These are phyloP conservation scores for Eucalyptus guilfoylei DNA, from an alignment of 345 rosid genomes.

Conservation along the genomic window DNA sequence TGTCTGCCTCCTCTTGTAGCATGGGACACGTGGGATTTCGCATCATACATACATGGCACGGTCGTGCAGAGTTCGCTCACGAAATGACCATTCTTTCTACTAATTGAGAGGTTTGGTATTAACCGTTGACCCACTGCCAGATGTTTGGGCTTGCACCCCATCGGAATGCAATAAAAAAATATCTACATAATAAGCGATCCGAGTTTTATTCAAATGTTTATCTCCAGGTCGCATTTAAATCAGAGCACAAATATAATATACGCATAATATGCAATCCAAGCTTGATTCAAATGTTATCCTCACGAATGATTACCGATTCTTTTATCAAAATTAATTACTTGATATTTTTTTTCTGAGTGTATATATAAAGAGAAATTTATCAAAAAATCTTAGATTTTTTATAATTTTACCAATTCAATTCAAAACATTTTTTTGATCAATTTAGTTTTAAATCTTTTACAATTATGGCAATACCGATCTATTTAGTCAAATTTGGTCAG, in stretches of 20 bases:
- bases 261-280: rapidly evolving
- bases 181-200: no score
- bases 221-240: background rate
- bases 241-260: background rate
- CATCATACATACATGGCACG: background rate
- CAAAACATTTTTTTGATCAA: rapidly evolving
- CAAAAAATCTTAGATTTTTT: rapidly evolving
- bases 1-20: background rate
- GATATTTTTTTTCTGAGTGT: background rate
- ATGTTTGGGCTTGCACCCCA: rapidly evolving
- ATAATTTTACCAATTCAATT: no score
- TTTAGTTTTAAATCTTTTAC: rapidly evolving
- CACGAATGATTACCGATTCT: background rate
- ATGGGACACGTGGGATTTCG: background rate
- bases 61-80: background rate
- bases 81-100: background rate
- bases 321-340: background rate
- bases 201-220: no score
- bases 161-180: no score
- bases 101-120: rapidly evolving
- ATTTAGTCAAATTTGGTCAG: no score
- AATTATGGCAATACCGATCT: rapidly evolving
- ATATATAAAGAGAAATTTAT: no score
- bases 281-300: background rate
- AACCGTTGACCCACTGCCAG: no score